Conservation (phyloP, 2,329 filamentous ascomycete species). For the Verticillium alfalfae region DNA sequence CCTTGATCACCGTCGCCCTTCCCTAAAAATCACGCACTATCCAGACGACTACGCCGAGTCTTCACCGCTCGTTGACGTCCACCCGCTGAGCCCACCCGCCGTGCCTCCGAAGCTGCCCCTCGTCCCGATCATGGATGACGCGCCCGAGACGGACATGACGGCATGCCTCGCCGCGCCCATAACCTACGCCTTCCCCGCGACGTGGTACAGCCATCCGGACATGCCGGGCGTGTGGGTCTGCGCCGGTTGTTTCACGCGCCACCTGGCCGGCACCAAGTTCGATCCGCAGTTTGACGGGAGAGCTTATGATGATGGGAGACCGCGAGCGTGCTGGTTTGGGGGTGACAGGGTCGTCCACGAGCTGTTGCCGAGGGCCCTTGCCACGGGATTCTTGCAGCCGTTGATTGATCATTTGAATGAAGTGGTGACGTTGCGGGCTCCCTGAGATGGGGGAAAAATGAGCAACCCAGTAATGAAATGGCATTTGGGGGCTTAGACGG, state of each 20-base stretch:
- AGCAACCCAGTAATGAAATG: too few relatives aligned
- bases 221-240: slow-evolving; percentile 27
- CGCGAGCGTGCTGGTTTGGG: slow-evolving; percentile 27
- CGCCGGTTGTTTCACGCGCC: slow-evolving; percentile 29
- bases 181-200: slow-evolving; percentile 17
- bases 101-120: background rate
- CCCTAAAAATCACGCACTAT: background rate
- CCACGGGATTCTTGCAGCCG: slow-evolving; percentile 18
- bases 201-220: slow-evolving; percentile 29
- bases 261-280: slow-evolving; percentile 23
- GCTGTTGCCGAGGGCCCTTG: slow-evolving; percentile 21
- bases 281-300: slow-evolving; percentile 17
- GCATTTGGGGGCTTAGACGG: background rate
- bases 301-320: slow-evolving; percentile 15
- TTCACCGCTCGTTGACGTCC: background rate
- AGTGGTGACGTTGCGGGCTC: background rate
- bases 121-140: background rate
- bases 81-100: background rate
- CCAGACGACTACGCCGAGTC: background rate
- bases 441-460: too few relatives aligned
- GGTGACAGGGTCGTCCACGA: slow-evolving; percentile 21
- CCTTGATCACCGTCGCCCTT: background rate
- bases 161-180: slow-evolving; percentile 23
- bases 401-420: slow-evolving; percentile 21
- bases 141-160: background rate